These are phyloP conservation scores for Melanopsichium pennsylvanicum DNA, from an alignment of 1,284 basidiomycete species.

Conservation along the genomic window DNA sequence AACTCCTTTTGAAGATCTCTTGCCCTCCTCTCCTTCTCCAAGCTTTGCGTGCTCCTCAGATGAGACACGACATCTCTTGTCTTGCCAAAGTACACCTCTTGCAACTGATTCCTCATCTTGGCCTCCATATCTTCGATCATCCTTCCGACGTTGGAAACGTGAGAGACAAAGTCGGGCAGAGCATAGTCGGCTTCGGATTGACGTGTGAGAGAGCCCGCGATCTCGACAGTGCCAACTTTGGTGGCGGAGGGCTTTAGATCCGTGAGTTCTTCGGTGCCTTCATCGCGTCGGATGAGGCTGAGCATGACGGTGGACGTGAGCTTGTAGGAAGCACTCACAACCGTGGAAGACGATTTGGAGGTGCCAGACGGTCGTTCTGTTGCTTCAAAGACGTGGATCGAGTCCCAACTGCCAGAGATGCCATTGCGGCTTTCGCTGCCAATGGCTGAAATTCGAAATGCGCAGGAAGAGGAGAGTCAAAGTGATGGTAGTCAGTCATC, in stretches of 20 bases:
- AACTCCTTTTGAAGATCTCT: constrained; percentile 90
- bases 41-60: constrained; percentile 83
- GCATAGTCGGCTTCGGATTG: constrained; percentile 75
- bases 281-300: constrained; percentile 77
- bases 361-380: constrained; percentile 72
- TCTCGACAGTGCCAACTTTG: constrained; percentile 76
- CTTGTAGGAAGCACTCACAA: constrained; percentile 92
- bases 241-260: constrained; percentile 39
- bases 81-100: constrained; percentile 91
- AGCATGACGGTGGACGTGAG: constrained; percentile 97
- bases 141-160: constrained; percentile 88
- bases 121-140: constrained; percentile 99
- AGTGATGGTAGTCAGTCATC: neutral
- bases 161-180: constrained; percentile 69
- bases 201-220: constrained; percentile 95
- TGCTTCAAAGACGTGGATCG: constrained; percentile 96
- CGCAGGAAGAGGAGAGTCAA: no score
- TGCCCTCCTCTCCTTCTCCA: constrained; percentile 82
- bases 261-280: constrained; percentile 63
- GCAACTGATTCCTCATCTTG: constrained; percentile 91
- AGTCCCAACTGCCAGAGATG: constrained; percentile 85
- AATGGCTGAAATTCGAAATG: constrained; percentile 21
- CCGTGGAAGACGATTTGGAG: constrained; percentile 61
- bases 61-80: constrained; percentile 93
- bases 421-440: constrained; percentile 45